Evolutionary conservation across 169 alveolate genomes (phyloP).

Genomic region (Babesia ovata): DNA sequence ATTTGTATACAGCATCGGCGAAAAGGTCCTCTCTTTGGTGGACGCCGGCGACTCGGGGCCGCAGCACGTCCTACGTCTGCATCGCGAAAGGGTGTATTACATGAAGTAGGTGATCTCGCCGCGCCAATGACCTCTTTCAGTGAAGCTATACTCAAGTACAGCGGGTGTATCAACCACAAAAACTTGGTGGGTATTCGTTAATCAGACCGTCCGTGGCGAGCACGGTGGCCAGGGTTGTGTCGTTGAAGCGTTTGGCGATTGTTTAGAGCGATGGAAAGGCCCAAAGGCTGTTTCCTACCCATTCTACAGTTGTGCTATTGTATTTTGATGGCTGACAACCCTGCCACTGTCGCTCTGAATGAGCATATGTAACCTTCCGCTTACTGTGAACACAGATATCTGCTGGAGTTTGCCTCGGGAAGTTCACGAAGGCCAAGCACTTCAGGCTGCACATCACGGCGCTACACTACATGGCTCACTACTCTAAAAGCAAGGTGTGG

Average conservation of each 20-base stretch:
- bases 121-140: slow-evolving; percentile 4
- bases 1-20: slow-evolving; percentile 59
- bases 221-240: background rate
- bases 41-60: slow-evolving; percentile 46
- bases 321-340: background rate
- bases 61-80: slow-evolving; percentile 59
- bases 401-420: slow-evolving; percentile 71
- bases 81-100: slow-evolving; percentile 69
- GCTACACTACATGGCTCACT: slow-evolving; percentile 60
- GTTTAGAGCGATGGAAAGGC: background rate
- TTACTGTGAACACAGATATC: slow-evolving; percentile 42
- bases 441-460: slow-evolving; percentile 68
- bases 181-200: slow-evolving; percentile 43
- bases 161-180: slow-evolving; percentile 53
- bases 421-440: slow-evolving; percentile 66
- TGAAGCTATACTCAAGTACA: slow-evolving; percentile 55
- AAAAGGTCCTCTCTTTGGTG: slow-evolving; percentile 56
- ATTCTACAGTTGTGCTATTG: background rate
- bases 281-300: background rate
- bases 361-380: background rate
- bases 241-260: background rate
- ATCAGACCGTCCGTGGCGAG: background rate
- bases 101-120: slow-evolving; percentile 33
- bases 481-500: slow-evolving; percentile 69
- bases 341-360: background rate